Evolutionary conservation across 2,329 filamentous ascomycete species (phyloP).

Genomic region (Xylaria arbuscula): DNA sequence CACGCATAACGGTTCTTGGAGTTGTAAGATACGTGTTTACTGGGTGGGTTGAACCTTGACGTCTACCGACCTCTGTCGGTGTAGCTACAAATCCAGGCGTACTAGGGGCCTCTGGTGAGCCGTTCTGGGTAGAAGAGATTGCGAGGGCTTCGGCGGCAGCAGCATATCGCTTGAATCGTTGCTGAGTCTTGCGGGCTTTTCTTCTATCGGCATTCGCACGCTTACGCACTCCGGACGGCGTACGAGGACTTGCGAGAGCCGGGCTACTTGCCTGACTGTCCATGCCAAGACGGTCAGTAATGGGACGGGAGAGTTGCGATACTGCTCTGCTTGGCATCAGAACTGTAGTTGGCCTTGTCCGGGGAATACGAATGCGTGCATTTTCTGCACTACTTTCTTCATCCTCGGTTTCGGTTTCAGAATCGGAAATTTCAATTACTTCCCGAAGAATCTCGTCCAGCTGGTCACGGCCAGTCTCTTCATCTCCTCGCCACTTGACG

Average conservation of each 20-base stretch:
- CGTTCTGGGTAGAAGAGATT: slow-evolving; percentile 37
- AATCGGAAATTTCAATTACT: slow-evolving; percentile 73
- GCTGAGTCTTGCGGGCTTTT: slow-evolving; percentile 46
- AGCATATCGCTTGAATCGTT: slow-evolving; percentile 52
- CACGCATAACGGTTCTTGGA: slow-evolving; percentile 20
- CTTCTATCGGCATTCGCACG: slow-evolving; percentile 45
- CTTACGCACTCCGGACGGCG: slow-evolving; percentile 42
- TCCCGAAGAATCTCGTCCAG: slow-evolving; percentile 74
- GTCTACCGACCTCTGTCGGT: slow-evolving; percentile 40
- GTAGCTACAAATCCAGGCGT: slow-evolving; percentile 37
- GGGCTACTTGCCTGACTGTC: slow-evolving; percentile 36
- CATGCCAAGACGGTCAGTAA: slow-evolving; percentile 22
- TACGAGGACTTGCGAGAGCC: slow-evolving; percentile 32
- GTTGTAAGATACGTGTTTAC: slow-evolving; percentile 30
- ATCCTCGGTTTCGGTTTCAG: slow-evolving; percentile 58
- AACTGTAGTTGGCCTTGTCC: slow-evolving; percentile 23
- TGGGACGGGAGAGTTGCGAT: slow-evolving; percentile 25
- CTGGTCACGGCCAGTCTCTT: slow-evolving; percentile 74
- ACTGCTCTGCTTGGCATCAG: slow-evolving; percentile 24
- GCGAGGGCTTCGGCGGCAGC: slow-evolving; percentile 50
- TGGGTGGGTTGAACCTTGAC: slow-evolving; percentile 36
- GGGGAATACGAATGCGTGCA: slow-evolving; percentile 26
- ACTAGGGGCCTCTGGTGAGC: slow-evolving; percentile 33
- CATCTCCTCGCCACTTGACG: slow-evolving; percentile 78
- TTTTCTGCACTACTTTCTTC: slow-evolving; percentile 45